Evolutionary conservation across 2,329 filamentous ascomycete genomes (phyloP).

Genomic region (Xylariaceae sp.): DNA sequence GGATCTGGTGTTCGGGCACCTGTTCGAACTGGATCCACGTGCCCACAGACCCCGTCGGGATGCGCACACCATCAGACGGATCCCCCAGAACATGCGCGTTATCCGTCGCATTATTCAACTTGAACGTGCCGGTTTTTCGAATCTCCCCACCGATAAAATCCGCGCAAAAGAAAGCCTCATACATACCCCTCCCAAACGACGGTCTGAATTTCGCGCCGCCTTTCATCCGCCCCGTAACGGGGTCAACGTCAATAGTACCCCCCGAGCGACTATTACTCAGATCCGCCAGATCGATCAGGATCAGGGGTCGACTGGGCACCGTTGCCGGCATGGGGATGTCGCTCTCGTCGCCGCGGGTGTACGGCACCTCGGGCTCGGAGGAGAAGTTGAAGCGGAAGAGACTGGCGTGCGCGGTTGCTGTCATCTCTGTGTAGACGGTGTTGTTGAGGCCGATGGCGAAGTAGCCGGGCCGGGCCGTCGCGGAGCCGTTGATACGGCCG

Average conservation of each 20-base stretch:
- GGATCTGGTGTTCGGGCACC: slow-evolving; percentile 43
- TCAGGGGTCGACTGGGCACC: slow-evolving; percentile 44
- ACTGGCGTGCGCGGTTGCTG: slow-evolving; percentile 51
- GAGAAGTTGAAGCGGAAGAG: slow-evolving; percentile 57
- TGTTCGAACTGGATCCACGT: slow-evolving; percentile 58
- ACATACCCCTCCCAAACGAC: slow-evolving; percentile 56
- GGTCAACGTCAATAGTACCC: slow-evolving; percentile 48
- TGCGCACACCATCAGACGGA: slow-evolving; percentile 30
- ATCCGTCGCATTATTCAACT: slow-evolving; percentile 41
- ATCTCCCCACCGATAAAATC: slow-evolving; percentile 53
- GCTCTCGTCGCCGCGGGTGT: slow-evolving; percentile 4
- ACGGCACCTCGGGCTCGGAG: slow-evolving; percentile 25
- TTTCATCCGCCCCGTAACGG: slow-evolving; percentile 48
- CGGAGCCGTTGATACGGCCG: slow-evolving; percentile 45
- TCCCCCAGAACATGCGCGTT: slow-evolving; percentile 24
- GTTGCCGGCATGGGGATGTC: background rate
- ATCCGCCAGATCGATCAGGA: slow-evolving; percentile 58
- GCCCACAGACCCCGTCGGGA: slow-evolving; percentile 41
- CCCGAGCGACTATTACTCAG: slow-evolving; percentile 46
- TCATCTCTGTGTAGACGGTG: slow-evolving; percentile 56
- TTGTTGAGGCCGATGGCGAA: slow-evolving; percentile 54
- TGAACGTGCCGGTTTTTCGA: slow-evolving; percentile 53
- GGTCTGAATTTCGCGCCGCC: slow-evolving; percentile 55
- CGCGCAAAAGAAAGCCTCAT: slow-evolving; percentile 55
- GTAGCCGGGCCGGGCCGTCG: slow-evolving; percentile 53